phyloP scores from a whole-genome alignment of 2,329 filamentous ascomycete species.

The Claviceps paspali region DNA sequence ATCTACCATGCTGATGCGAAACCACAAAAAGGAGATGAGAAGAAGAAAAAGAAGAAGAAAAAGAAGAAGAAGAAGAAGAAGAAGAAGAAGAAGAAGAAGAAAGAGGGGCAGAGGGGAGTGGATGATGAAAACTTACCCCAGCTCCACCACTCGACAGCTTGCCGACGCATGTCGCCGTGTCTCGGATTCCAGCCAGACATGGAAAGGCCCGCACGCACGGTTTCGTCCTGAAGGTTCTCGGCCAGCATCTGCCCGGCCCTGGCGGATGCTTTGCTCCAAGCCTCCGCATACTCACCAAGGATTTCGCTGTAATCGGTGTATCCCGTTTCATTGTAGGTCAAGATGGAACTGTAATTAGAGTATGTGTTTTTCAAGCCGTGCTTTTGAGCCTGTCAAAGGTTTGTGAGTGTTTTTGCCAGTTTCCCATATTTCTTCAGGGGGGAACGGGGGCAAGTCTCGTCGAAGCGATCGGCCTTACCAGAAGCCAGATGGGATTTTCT shows the following conservation, averaged over 20 bases:
- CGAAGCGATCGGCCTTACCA: conserved; percentile 15
- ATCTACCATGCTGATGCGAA: too few relatives aligned
- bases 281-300: conserved; percentile 33
- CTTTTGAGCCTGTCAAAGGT: conserved; percentile 33
- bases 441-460: not conserved
- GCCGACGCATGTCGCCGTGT: conserved; percentile 33
- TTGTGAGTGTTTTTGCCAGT: too few relatives aligned
- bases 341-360: conserved; percentile 42
- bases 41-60: too few relatives aligned
- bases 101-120: too few relatives aligned
- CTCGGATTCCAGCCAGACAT: conserved; percentile 48
- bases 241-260: conserved; percentile 41
- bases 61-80: not conserved
- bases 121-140: conserved; percentile 20
- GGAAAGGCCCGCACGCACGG: conserved; percentile 40
- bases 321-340: conserved; percentile 46
- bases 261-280: conserved; percentile 28
- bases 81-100: not conserved
- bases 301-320: conserved; percentile 32
- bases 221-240: conserved; percentile 46
- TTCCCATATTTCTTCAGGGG: too few relatives aligned
- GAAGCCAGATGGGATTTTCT: conserved; percentile 48
- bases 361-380: conserved; percentile 38
- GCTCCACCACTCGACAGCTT: conserved; percentile 45
- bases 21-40: too few relatives aligned